Base-by-base conservation (phyloP, 805 yeast species). In the Spathaspora passalidarum region DNA sequence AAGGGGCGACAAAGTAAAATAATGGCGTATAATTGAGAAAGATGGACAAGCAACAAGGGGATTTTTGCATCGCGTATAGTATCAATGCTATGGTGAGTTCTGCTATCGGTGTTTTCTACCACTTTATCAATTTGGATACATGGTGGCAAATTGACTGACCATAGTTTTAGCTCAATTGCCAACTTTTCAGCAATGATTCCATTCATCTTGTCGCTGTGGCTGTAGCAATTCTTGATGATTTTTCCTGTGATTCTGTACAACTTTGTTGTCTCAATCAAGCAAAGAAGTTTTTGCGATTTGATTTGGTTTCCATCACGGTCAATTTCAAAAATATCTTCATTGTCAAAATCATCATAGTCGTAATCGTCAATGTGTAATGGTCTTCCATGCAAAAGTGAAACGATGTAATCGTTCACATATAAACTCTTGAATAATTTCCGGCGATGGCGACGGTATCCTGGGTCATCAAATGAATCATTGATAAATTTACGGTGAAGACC, bases 1-100 rank as follows among this genome's bases (percentile, higher is more conserved):
- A 72, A 72, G 7, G 79, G 77, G 18, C 73, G 57, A 36, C 73
- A 58, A n/a, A 74, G 52, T 22, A 72, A 43, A 18, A 68, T 54
- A 9, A 69, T 62, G 0, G 66, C 68, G 48, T 61, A 62, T 14
- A 72, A 54, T 38, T 71, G 68, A 5, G 62, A 56, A 5, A 69
- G 53, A 51, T 73, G 73, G 2, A 70, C 22, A 5, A 42, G 55
- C 2, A 68, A 46, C 29, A 49, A 44, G 2, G 45, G 47, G 20
- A 69, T 51, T 5, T 63, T 50, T 21, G 59, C 54, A 44, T 59
- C 55, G 5, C 44, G n/a, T 13, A 32, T 34, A 35, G 19, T 22
- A 11, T 9, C 40, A 3, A n/a, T 19, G 16, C 20, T 29, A 7
- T 17, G 13, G 5, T 25, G n/a, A 6, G 32, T 9, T 22, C n/a